Percentiles rank a stretch among this genome's conserved stretches.
Evolutionary conservation across 345 rosid genomes (phyloP).

Genomic region (Sonneratia alba): DNA sequence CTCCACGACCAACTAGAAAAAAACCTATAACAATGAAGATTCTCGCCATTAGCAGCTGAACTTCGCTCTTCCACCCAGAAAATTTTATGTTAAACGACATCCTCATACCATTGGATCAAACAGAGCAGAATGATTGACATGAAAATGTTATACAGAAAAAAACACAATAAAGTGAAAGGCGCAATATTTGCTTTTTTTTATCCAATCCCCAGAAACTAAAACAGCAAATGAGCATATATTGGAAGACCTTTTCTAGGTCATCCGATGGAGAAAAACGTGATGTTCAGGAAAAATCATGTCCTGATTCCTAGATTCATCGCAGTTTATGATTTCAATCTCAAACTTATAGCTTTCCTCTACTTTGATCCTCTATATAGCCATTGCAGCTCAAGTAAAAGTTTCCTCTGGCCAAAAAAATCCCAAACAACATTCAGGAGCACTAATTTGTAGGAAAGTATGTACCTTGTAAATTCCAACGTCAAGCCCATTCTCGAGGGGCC

Average conservation of each 20-base stretch:
- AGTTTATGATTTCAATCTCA: background rate
- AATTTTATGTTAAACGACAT: background rate
- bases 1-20: background rate
- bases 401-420: background rate
- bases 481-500: constrained; percentile 64
- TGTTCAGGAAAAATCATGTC: background rate
- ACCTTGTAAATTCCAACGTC: constrained; percentile 77
- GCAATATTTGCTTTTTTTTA: background rate
- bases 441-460: background rate
- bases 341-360: background rate
- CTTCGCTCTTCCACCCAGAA: background rate
- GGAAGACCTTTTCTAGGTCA: background rate
- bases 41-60: background rate
- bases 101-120: background rate
- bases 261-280: background rate
- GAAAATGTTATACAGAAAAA: background rate
- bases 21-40: background rate
- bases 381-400: background rate
- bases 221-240: background rate
- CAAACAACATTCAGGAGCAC: background rate
- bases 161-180: background rate
- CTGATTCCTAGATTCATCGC: background rate
- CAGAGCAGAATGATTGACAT: background rate
- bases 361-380: background rate
- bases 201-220: background rate